Evolutionary conservation across 2,329 filamentous ascomycete species (phyloP).

Genomic region (Colletotrichum tropicale): DNA sequence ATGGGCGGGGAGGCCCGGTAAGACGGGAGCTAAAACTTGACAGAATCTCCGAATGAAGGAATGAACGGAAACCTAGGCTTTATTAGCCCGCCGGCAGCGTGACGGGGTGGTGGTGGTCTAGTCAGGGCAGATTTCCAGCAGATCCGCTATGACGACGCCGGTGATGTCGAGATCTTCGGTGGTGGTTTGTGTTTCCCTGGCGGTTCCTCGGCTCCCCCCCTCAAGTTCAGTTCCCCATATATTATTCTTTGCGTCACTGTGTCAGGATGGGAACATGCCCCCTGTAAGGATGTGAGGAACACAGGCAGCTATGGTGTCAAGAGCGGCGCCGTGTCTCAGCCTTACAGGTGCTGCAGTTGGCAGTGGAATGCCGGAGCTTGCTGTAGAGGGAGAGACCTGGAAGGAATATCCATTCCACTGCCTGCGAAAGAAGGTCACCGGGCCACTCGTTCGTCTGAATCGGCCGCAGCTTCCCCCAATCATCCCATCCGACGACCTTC

Average conservation of each 20-base stretch:
- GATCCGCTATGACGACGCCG: constrained; percentile 17
- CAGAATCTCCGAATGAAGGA: background rate
- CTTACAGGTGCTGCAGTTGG: background rate
- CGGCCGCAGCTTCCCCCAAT: background rate
- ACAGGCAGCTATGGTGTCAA: background rate
- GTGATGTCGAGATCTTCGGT: constrained; percentile 15
- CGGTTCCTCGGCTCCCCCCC: background rate
- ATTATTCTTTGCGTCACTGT: background rate
- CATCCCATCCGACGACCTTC: background rate
- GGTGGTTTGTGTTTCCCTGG: background rate
- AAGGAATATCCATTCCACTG: background rate
- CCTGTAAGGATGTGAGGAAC: background rate
- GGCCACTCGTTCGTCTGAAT: constrained; percentile 12
- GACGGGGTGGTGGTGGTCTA: background rate
- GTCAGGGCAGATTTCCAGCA: background rate
- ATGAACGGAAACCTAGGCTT: background rate
- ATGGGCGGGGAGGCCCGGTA: background rate
- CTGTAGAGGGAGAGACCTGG: background rate
- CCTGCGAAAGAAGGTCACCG: background rate
- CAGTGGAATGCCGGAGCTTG: background rate
- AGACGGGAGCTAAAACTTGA: background rate
- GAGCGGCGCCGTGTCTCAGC: background rate
- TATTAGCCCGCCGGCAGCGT: background rate
- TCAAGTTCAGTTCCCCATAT: background rate
- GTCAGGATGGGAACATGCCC: background rate